Base-by-base conservation (phyloP, 345 rosid genomes). In the Punica granatum region DNA sequence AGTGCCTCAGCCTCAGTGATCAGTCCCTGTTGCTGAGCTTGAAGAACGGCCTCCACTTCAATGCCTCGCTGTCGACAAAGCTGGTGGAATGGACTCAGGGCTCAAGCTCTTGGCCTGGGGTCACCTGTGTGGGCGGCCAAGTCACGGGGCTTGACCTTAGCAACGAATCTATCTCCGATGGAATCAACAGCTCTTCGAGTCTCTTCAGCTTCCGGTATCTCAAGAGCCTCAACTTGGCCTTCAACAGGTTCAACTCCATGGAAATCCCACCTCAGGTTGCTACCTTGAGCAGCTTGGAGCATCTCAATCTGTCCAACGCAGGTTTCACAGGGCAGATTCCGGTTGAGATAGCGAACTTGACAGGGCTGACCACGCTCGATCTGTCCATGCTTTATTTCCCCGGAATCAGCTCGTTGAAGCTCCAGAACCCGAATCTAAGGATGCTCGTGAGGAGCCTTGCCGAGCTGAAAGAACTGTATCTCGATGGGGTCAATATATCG, bases 91-190 rank as follows among this genome's bases (percentile, higher is more conserved):
- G 88, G 87, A 59, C 46, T 70, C 64, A 19, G 13, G 48, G 25
- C 64, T 15, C 35, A 2, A 74, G 78, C 65, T 84, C 54, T 1
- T 86, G 86, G 85, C 28, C 36, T 3, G 88, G 92, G 9, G 79
- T 86, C 32, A 58, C 41, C 18, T 86, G 91, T 28, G 72, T 82
- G 69, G 70, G 0, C 1, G 71, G 48, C 51, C 81, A 15, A 36
- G 85, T 86, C 32, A 64, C 34, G 28, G 80, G 69, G 2, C 75
- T 87, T 5, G 74, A 84, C 70, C 72, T 87, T 72, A 81, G 80
- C 71, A 32, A 16, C 4, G 76, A 83, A 62, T 60, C 23, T 1
- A 78, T 81, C 68, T 64, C 53, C 0, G 78, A 81, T 3, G 83
- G 78, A 60, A 21, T 83, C 49, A 74, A 81, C 2, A 48, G 60